Percentiles rank a stretch among this genome's conserved stretches.
phyloP scores from a whole-genome alignment of 345 rosid species.

The Arabis hirsuta region DNA sequence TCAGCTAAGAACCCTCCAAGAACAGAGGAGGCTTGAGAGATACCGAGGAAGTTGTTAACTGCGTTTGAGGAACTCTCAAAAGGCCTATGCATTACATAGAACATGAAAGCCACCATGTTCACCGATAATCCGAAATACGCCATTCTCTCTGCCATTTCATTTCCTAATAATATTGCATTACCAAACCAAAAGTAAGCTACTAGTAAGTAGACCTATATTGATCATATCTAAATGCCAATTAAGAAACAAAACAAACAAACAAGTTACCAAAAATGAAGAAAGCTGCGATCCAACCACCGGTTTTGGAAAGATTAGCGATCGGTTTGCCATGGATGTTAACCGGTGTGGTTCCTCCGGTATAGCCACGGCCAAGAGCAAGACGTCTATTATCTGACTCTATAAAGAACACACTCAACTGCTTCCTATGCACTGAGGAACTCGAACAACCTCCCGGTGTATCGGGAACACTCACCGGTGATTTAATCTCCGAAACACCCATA shows the following conservation, averaged over 20 bases:
- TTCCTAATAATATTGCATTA: conserved; percentile 54
- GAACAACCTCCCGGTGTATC: conserved; percentile 49
- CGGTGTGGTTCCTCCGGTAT: conserved; percentile 84
- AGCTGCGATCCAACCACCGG: conserved; percentile 95
- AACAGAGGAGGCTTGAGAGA: conserved; percentile 91
- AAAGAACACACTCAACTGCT: conserved; percentile 69
- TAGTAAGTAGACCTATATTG: background rate
- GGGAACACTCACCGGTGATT: conserved; percentile 51
- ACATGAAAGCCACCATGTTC: conserved; percentile 95
- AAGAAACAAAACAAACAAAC: background rate
- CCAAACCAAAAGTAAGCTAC: conserved; percentile 10
- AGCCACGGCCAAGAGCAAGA: conserved; percentile 78
- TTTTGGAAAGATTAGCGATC: conserved; percentile 73
- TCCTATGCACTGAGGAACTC: conserved; percentile 50
- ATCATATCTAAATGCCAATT: background rate
- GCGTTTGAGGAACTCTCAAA: conserved; percentile 81
- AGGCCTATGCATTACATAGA: conserved; percentile 85
- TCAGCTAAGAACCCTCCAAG: conserved; percentile 94
- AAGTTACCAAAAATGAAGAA: conserved; percentile 80
- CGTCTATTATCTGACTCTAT: conserved; percentile 84
- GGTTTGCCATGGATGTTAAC: conserved; percentile 84
- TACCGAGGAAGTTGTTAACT: conserved; percentile 88
- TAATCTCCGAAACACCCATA: conserved; percentile 67
- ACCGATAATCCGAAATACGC: conserved; percentile 92
- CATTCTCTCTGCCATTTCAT: conserved; percentile 97